Conservation (phyloP, 305 asterid species). For the Fraxinus velutina region DNA sequence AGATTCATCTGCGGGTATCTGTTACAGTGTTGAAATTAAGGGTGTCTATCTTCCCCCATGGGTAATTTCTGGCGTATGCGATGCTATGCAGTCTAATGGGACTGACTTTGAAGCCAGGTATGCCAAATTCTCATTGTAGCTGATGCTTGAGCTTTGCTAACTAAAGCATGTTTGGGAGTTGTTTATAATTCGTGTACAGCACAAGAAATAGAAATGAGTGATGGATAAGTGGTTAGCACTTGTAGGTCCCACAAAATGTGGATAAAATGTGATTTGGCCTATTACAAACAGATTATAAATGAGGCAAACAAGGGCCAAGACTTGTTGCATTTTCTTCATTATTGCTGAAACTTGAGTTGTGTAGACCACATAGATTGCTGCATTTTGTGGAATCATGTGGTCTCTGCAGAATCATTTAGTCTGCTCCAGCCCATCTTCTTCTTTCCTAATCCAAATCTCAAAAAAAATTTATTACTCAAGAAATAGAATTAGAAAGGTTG, state of each 20-base stretch:
- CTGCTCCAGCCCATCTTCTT: not conserved
- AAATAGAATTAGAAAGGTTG: too few relatives aligned
- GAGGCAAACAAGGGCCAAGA: not conserved
- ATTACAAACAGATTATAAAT: not conserved
- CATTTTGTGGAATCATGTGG: not conserved
- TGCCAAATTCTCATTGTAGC: constrained; percentile 22
- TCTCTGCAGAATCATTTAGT: not conserved
- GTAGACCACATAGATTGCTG: not conserved
- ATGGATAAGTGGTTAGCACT: not conserved
- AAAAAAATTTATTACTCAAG: too few relatives aligned
- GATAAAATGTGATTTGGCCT: not conserved
- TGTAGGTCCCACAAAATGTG: not conserved
- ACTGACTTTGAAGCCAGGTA: constrained; percentile 81
- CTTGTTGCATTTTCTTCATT: not conserved
- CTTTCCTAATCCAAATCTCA: not conserved
- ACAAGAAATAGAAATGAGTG: not conserved
- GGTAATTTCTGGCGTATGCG: constrained; percentile 65
- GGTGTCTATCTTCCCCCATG: constrained; percentile 87
- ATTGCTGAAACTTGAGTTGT: not conserved
- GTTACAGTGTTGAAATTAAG: constrained; percentile 70
- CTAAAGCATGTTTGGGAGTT: constrained; percentile 1
- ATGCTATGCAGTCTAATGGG: constrained; percentile 59
- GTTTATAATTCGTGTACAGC: too few relatives aligned
- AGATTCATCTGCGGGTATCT: constrained; percentile 57
- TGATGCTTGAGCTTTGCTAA: not conserved